These are phyloP conservation scores for Hymenoscyphus infarciens DNA, from an alignment of 2,329 filamentous ascomycete species.

Conservation along the genomic window DNA sequence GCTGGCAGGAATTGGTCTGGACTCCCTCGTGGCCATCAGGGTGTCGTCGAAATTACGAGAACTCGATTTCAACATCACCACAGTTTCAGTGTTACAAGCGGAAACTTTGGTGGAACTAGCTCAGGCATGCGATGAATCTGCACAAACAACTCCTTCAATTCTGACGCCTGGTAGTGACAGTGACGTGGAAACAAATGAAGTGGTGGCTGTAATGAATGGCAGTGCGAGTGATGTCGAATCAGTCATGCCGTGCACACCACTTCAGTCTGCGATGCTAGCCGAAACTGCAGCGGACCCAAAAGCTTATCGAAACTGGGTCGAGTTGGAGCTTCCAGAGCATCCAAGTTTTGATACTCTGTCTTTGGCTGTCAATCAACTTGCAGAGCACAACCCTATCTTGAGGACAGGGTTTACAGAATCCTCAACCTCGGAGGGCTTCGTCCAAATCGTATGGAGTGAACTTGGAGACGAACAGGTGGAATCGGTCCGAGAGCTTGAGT, in stretches of 20 bases:
- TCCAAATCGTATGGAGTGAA: slow-evolving; percentile 60
- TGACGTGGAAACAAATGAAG: neutral
- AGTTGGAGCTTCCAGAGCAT: slow-evolving; percentile 47
- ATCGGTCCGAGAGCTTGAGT: slow-evolving; percentile 39
- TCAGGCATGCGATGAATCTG: slow-evolving; percentile 32
- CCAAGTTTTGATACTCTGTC: slow-evolving; percentile 40
- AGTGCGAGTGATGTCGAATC: slow-evolving; percentile 42
- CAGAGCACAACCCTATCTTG: slow-evolving; percentile 60
- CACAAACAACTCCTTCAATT: neutral
- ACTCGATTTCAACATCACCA: slow-evolving; percentile 51
- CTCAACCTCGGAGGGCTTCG: slow-evolving; percentile 45
- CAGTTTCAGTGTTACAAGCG: slow-evolving; percentile 59
- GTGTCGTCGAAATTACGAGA: slow-evolving; percentile 62
- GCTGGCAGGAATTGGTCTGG: slow-evolving; percentile 56
- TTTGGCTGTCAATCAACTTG: slow-evolving; percentile 48
- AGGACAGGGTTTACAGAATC: slow-evolving; percentile 68
- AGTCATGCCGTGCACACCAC: slow-evolving; percentile 60
- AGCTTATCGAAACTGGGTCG: slow-evolving; percentile 76
- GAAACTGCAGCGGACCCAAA: slow-evolving; percentile 60
- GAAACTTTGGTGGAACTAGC: slow-evolving; percentile 43
- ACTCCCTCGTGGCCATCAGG: slow-evolving; percentile 61
- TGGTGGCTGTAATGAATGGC: slow-evolving; percentile 17
- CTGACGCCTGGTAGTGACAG: neutral
- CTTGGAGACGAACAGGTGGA: slow-evolving; percentile 41
- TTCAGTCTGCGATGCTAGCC: slow-evolving; percentile 76